Evolutionary conservation across 106 monocot genomes (phyloP), one percentile per base, ranked within the genome.

Genomic region (Acanthochlamys bracteata): DNA sequence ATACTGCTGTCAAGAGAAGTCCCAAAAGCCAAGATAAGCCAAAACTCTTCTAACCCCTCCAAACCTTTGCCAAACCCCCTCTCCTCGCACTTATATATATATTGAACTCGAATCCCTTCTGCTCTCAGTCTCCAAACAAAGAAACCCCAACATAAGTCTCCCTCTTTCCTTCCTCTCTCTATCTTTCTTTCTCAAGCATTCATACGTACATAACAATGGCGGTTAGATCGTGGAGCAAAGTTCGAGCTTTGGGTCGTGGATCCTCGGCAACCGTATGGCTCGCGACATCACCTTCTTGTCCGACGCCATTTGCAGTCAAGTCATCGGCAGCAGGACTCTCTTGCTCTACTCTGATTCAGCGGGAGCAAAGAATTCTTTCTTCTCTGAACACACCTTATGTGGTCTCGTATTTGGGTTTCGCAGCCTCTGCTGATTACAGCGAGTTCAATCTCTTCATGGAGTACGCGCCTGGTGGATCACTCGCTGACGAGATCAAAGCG

Each of bases 271-370:
- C 75, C 2, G 81, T 89, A 39, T 81, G 72, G 25, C 55, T 89
- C 41, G 87, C 83, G 39, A 47, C 69, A 8, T 27, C 15, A 15
- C 13, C 71, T 23, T 3, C 23, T 7, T 33, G 79, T 10, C 20
- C 60, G 79, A 73, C 42, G 57, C 52, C 7, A 20, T 80, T 88
- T 64, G 88, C 84, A 12, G 89, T 84, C 19, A 89, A 89, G 70
- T 70, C 84, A 3, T 53, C 71, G 17, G 33, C 33, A 33, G 33
- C 33, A 33, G 33, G 33, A 33, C 4, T 6, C 6, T 68, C 58
- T 25, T 17, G 70, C 11, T 41, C 73, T 16, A 69, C 88, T n/a
- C 53, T 20, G 6, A 19, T 51, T 8, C 74, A 53, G 61, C 46
- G 78, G 49, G 89, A 89, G 64, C 69, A 60, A 55, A 67, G 59